phyloP scores from a whole-genome alignment of 1,284 basidiomycete genomes.

The Melampsora americana region DNA sequence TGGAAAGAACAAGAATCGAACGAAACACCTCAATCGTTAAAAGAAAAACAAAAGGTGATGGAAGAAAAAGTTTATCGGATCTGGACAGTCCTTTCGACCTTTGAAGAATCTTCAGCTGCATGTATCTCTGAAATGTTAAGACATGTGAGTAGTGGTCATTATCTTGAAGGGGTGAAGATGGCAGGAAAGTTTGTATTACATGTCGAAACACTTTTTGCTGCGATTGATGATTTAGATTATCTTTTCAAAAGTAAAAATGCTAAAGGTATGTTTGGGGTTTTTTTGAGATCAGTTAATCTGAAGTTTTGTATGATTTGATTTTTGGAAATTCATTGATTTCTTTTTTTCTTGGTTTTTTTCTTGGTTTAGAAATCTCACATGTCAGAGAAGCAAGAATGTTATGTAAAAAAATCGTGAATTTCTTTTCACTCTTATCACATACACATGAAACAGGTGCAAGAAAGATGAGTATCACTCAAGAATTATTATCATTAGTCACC shows the following conservation, averaged over 20 bases:
- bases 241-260: constrained; percentile 76
- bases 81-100: constrained; percentile 97
- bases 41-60: constrained; percentile 88
- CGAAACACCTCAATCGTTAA: constrained; percentile 78
- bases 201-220: constrained; percentile 94
- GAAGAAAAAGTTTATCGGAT: constrained; percentile 97
- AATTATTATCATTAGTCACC: constrained; percentile 93
- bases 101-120: constrained; percentile 97
- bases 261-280: constrained; percentile 69
- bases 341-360: constrained; percentile 31
- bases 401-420: constrained; percentile 96
- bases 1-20: constrained; percentile 63
- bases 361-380: constrained; percentile 80
- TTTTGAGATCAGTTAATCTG: no score
- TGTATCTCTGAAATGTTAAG: constrained; percentile 98
- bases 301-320: no score
- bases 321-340: no score
- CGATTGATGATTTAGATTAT: constrained; percentile 91
- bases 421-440: constrained; percentile 95
- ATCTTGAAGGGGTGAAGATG: constrained; percentile 94
- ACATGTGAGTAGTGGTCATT: constrained; percentile 92
- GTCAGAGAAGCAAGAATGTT: constrained; percentile 97
- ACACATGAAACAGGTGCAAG: constrained; percentile 85
- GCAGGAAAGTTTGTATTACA: constrained; percentile 98
- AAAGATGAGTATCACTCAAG: constrained; percentile 93